Base-by-base conservation (phyloP, 2,329 filamentous ascomycete species). In the Fusarium metavorans region DNA sequence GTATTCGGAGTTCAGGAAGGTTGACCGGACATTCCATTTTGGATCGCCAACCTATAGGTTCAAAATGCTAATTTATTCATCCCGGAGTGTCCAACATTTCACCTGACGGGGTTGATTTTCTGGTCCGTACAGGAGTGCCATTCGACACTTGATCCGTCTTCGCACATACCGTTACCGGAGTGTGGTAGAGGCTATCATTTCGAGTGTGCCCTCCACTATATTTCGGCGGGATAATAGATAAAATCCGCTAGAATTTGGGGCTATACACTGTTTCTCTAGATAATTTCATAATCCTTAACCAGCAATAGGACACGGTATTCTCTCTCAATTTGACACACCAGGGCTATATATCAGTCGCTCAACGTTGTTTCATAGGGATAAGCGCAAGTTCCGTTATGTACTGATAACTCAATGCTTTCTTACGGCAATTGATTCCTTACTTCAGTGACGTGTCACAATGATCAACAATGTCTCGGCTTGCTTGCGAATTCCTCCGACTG, bases 381-480 rank as follows among this genome's bases (percentile, higher is more conserved):
- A 16, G 13, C 4, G 6, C 3, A 6, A 1, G 2, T 45, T 25
- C 43, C 8, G 2, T 16, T 14, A 9, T 45, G 7, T 16, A 16
- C 13, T 23, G 2, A 45, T 16, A 45, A 45, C 41, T 9, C 1
- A 14, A 8, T 14, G 7, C 20, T 23, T 23, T 45, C 6, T 14
- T 9, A 16, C 6, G 5, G 0, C 11, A 23, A 1, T 3, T n/a
- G 6, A 45, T 23, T 6, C 6, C 7, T 16, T 45, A 1, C 13
- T 45, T 25, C 20, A 23, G 43, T 14, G 43, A 23, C 13, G 13
- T 23, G 20, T 45, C 43, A 45, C 43, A 45, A 25, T 9, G 7
- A 45, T 45, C 43, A 45, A 45, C 7, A 45, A 23, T 25, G 43
- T 45, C 43, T 45, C 43, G 20, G 43, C 13, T 45, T 25, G 2